phyloP scores from a whole-genome alignment of 495 filamentous ascomycete genomes.

The Bathelium albidoporum region DNA sequence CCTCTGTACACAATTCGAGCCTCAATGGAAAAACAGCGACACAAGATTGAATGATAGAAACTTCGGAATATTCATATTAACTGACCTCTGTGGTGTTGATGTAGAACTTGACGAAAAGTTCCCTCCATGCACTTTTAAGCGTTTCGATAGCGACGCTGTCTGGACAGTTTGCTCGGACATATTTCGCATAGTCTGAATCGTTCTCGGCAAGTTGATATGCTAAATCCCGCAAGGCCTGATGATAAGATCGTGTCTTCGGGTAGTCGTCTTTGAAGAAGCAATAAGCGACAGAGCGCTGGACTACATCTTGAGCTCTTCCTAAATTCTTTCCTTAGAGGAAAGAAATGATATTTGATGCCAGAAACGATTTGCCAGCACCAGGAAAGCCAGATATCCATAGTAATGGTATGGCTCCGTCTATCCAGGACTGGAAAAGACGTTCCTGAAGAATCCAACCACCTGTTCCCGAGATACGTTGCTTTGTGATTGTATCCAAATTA shows the following conservation, averaged over 20 bases:
- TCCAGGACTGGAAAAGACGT: background rate
- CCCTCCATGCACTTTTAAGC: background rate
- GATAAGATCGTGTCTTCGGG: background rate
- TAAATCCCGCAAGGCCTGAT: background rate
- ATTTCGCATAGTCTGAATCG: background rate
- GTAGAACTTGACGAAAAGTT: background rate
- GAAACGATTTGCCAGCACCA: background rate
- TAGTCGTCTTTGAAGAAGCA: background rate
- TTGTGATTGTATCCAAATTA: conserved; percentile 24
- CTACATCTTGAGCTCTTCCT: background rate
- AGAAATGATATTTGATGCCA: background rate
- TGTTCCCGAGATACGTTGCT: conserved; percentile 23
- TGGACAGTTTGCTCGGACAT: background rate
- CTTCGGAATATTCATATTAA: background rate
- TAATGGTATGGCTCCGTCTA: background rate
- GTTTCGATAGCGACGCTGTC: background rate
- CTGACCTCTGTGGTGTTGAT: too few species aligned
- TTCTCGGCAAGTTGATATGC: background rate
- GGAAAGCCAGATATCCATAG: background rate
- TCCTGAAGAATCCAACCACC: conserved; percentile 28
- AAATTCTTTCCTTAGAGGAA: background rate
- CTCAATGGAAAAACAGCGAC: too few species aligned
- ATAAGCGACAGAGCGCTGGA: background rate
- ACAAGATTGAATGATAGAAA: too few species aligned
- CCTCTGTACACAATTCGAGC: too few species aligned